Percentiles rank a stretch among this genome's conserved stretches.
phyloP scores from a whole-genome alignment of 2,329 filamentous ascomycete species.

The Fusarium nanum region DNA sequence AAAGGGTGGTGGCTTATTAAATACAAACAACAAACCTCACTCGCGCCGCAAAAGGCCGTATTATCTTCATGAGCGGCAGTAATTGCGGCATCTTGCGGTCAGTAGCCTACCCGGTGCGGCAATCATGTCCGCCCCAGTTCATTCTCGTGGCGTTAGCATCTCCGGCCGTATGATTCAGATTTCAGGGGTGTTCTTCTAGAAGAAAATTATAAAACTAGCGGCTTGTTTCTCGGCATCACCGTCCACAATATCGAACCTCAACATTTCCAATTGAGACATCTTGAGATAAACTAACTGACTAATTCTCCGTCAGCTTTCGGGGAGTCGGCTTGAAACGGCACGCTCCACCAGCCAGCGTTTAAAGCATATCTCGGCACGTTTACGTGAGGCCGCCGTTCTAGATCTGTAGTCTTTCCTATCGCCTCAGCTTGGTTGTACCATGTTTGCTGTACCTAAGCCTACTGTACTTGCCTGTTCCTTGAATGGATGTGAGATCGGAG shows the following conservation, averaged over 20 bases:
- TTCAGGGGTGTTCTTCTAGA: constrained; percentile 9
- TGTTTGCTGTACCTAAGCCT: background rate
- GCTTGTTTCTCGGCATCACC: constrained; percentile 23
- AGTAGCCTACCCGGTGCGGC: background rate
- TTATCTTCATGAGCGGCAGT: constrained; percentile 8
- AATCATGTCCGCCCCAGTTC: background rate
- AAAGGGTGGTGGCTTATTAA: constrained; percentile 1
- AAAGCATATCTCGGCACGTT: constrained; percentile 9
- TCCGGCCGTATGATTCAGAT: background rate
- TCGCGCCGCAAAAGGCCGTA: constrained; percentile 29
- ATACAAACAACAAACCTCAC: constrained; percentile 9
- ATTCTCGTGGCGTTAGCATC: background rate
- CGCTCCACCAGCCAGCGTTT: background rate
- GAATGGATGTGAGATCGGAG: constrained; percentile 19
- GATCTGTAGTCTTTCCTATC: background rate
- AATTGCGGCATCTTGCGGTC: constrained; percentile 28
- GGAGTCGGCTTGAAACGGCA: background rate
- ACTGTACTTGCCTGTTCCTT: background rate
- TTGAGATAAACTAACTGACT: background rate
- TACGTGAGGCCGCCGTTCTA: constrained; percentile 22
- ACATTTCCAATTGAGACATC: background rate
- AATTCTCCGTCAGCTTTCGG: background rate
- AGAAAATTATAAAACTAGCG: constrained; percentile 2
- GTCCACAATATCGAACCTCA: background rate
- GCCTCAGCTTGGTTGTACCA: constrained; percentile 1